These are phyloP conservation scores for Pythium brachiatum DNA, from an alignment of 352 stramenopile genomes.

Conservation along the genomic window DNA sequence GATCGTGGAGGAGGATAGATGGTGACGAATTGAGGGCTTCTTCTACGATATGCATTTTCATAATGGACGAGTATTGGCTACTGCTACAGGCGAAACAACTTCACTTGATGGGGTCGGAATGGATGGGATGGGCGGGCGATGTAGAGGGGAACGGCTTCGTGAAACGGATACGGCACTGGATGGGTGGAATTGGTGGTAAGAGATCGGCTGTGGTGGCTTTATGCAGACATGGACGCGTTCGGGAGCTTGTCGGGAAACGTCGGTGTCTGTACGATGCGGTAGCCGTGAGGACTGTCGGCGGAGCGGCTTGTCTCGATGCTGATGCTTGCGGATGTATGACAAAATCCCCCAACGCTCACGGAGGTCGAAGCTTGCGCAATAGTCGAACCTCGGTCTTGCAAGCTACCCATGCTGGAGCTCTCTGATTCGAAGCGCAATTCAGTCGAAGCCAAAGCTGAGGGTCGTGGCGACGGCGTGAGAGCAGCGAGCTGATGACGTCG, in stretches of 20 bases:
- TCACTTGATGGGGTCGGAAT: neutral
- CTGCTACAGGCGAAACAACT: neutral
- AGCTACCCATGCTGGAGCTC: slow-evolving; percentile 7
- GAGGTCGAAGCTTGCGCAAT: slow-evolving; percentile 5
- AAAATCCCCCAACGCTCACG: neutral
- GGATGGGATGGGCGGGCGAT: neutral
- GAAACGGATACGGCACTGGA: neutral
- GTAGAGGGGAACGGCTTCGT: neutral
- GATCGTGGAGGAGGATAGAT: no score
- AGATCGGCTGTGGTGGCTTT: slow-evolving; percentile 2
- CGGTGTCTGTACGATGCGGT: slow-evolving; percentile 61
- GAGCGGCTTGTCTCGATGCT: slow-evolving; percentile 31
- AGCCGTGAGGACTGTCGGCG: slow-evolving; percentile 34
- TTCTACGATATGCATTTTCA: neutral
- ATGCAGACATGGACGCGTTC: slow-evolving; percentile 25
- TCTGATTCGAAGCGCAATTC: slow-evolving; percentile 17
- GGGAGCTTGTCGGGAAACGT: slow-evolving; percentile 52
- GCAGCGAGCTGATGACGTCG: slow-evolving; percentile 16
- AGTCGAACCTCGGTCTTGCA: slow-evolving; percentile 9
- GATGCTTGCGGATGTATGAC: slow-evolving; percentile 6
- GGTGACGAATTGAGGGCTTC: no score
- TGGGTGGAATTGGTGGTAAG: neutral
- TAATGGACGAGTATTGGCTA: neutral
- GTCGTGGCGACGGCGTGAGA: slow-evolving; percentile 16
- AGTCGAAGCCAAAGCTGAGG: slow-evolving; percentile 1